Evolutionary conservation across 441 rosid genomes (phyloP), one percentile per base, ranked within the genome.

Genomic region (Hypseocharis bilobata): DNA sequence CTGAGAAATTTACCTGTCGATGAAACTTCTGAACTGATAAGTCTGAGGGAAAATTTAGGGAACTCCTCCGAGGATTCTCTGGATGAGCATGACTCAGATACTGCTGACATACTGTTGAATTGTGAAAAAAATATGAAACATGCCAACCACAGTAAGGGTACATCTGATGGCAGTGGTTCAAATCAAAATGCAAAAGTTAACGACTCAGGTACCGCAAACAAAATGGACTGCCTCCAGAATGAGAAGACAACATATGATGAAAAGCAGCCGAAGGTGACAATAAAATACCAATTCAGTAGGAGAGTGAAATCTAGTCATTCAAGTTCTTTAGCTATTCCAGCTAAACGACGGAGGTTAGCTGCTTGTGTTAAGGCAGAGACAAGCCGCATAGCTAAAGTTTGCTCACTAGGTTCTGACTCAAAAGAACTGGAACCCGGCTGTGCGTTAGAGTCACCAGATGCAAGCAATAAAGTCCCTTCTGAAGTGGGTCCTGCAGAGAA

Each of bases 321-420:
- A 26, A 77, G 65, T 72, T 69, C 73, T 64, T 74, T 74, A 62
- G 82, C 74, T 32, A 85, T 84, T 34, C 65, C 49, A 5, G 47
- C 63, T 66, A 86, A 88, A 78, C 79, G 78, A 28, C 67, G 82
- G 70, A 84, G 85, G 67, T 79, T 88, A 72, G 76, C 83, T 62
- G 74, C 85, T 70, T 83, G 84, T 72, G 73, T 76, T 7, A 80
- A 58, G 63, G 36, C 73, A 63, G 90, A 80, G 56, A 63, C 61
- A 23, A 77, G 32, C 51, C 62, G 70, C 30, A 72, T 69, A 29
- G 56, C 61, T 30, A 77, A 78, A 62, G 76, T 72, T 52, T 52
- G 62, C 28, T 40, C 71, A 44, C 70, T 27, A 19, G 65, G 65
- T 32, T 58, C 45, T n/a, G 67, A 70, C 59, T 65, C 80, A 62